Conservation (phyloP, 352 stramenopile genomes). For the Phytophthora cactorum region DNA sequence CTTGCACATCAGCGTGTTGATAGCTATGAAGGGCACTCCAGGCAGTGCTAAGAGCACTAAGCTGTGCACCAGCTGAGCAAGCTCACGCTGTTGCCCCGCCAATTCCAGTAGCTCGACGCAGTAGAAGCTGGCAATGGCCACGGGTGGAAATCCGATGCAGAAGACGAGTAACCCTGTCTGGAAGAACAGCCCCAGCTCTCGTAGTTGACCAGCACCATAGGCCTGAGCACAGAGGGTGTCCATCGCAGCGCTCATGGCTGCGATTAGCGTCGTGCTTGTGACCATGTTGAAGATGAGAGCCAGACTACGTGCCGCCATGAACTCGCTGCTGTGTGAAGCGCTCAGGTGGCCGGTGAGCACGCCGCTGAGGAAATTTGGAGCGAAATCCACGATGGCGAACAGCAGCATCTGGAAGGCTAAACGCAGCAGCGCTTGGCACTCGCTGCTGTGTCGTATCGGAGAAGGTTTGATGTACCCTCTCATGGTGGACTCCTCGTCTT, state of each 20-base stretch:
- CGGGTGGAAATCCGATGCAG: constrained; percentile 58
- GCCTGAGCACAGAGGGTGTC: constrained; percentile 89
- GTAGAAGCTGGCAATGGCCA: constrained; percentile 75
- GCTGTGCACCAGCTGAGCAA: constrained; percentile 69
- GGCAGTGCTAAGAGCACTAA: constrained; percentile 78
- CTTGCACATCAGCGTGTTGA: constrained; percentile 85
- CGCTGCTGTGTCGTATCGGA: constrained; percentile 16
- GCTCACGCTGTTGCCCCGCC: constrained; percentile 67
- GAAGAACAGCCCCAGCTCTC: constrained; percentile 89
- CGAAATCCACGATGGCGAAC: constrained; percentile 73
- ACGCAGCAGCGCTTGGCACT: constrained; percentile 30
- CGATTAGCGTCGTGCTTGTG: constrained; percentile 80
- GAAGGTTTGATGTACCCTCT: constrained; percentile 7
- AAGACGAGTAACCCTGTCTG: constrained; percentile 85
- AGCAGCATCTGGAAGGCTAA: constrained; percentile 51
- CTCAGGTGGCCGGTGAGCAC: constrained; percentile 79
- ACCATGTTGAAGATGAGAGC: constrained; percentile 87
- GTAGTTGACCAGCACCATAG: constrained; percentile 84
- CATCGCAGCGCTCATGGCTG: constrained; percentile 88
- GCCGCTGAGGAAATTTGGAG: constrained; percentile 67
- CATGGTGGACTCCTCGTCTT: constrained; percentile 16
- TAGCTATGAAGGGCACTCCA: constrained; percentile 70
- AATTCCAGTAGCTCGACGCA: constrained; percentile 79
- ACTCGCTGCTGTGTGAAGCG: constrained; percentile 64
- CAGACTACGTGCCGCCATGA: constrained; percentile 78